Percentiles rank a stretch among this genome's conserved stretches.
Evolutionary conservation across 768 basidiomycete genomes (phyloP).

Genomic region (Podaxis rugospora): DNA sequence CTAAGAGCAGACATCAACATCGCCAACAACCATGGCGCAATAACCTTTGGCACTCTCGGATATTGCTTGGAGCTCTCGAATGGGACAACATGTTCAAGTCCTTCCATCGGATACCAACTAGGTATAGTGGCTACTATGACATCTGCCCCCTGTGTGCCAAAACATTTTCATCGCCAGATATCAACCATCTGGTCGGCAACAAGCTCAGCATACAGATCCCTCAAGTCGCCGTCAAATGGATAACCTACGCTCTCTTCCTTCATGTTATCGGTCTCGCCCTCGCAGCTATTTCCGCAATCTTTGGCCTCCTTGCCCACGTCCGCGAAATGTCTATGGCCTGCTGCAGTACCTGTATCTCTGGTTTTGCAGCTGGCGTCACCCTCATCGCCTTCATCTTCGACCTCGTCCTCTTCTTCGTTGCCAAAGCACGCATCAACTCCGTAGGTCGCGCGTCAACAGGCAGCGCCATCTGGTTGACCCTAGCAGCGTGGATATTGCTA

Average conservation of each 20-base stretch:
- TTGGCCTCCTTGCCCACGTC: conserved; percentile 86
- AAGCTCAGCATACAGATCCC: conserved; percentile 67
- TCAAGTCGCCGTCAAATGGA: conserved; percentile 83
- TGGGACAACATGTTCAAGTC: conserved; percentile 68
- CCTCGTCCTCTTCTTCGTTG: conserved; percentile 84
- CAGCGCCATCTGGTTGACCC: conserved; percentile 87
- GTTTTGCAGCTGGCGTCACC: conserved; percentile 74
- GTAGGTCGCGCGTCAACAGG: conserved; percentile 81
- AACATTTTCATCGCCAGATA: conserved; percentile 43
- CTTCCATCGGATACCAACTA: conserved; percentile 83
- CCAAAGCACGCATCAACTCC: conserved; percentile 76
- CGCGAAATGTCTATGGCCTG: conserved; percentile 84
- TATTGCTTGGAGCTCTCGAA: conserved; percentile 67
- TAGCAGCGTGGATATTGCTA: conserved; percentile 79
- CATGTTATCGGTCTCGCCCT: conserved; percentile 84
- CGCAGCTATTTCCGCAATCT: conserved; percentile 66
- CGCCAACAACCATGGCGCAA: conserved; percentile 42
- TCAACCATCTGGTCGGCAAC: conserved; percentile 77
- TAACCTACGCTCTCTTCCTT: conserved; percentile 90
- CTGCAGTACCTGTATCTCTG: conserved; percentile 75
- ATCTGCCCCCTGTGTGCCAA: conserved; percentile 9
- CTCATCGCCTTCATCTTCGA: conserved; percentile 93
- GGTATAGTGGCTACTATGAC: conserved; percentile 35
- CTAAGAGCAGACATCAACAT: conserved; percentile 65
- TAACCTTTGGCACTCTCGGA: conserved; percentile 87